Percentiles rank a stretch among this genome's conserved stretches.
These are phyloP conservation scores for Reutealis trisperma DNA, from an alignment of 345 rosid genomes.

Conservation along the genomic window DNA sequence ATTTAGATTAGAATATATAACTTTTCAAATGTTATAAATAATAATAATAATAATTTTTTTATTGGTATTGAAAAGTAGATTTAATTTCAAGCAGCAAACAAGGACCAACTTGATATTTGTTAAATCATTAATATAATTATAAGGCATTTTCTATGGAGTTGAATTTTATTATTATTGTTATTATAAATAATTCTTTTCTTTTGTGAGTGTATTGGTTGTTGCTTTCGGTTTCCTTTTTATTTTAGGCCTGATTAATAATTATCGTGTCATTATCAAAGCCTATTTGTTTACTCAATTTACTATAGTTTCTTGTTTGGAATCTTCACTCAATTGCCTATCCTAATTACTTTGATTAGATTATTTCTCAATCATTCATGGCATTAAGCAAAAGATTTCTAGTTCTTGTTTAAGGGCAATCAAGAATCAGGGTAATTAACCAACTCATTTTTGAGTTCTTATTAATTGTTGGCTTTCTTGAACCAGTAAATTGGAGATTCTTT, in stretches of 20 bases:
- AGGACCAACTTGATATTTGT: not conserved
- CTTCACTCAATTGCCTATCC: slow-evolving; percentile 27
- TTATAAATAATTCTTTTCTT: not conserved
- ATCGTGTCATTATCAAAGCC: not conserved
- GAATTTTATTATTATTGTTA: not conserved
- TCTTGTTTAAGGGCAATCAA: not conserved
- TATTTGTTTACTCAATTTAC: slow-evolving; percentile 4
- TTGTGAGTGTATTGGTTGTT: not conserved
- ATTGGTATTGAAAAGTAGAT: not conserved
- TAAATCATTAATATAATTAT: not conserved
- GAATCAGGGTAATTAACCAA: too few relatives aligned
- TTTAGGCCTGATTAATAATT: not conserved
- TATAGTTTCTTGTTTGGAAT: slow-evolving; percentile 21
- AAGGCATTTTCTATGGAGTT: not conserved
- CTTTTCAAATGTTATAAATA: too few relatives aligned
- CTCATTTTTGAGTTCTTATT: not conserved
- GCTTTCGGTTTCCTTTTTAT: not conserved
- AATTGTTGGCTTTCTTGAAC: not conserved
- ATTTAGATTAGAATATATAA: too few relatives aligned
- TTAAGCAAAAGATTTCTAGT: not conserved
- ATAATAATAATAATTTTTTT: too few relatives aligned
- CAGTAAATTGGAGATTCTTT: not conserved
- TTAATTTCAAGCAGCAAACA: not conserved
- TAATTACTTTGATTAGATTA: not conserved
- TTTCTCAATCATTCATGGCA: not conserved